phyloP scores from a whole-genome alignment of 2,329 filamentous ascomycete species.

The Fusarium annulatum region DNA sequence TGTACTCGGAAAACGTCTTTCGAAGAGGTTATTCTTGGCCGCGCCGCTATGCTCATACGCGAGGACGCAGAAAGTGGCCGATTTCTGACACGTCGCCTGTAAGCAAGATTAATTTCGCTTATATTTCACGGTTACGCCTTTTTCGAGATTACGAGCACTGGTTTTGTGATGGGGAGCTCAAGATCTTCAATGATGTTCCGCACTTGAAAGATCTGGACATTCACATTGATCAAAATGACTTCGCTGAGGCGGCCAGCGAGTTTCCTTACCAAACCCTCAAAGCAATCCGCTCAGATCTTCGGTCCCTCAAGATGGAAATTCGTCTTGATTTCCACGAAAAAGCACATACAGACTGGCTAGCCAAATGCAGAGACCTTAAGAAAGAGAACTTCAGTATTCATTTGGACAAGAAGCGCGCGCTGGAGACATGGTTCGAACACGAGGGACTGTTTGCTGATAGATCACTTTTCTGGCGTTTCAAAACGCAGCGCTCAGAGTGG shows the following conservation, averaged over 20 bases:
- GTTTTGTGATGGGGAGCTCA: background rate
- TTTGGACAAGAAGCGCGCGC: background rate
- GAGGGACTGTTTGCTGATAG: constrained; percentile 1
- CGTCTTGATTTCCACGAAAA: background rate
- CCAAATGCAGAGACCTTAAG: background rate
- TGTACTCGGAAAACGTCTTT: constrained; percentile 23
- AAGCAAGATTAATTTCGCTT: background rate
- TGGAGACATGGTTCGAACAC: constrained; percentile 12
- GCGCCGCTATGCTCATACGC: background rate
- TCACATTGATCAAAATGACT: constrained; percentile 1
- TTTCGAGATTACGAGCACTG: background rate
- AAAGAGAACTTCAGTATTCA: constrained; percentile 16
- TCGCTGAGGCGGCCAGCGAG: background rate
- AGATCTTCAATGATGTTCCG: constrained; percentile 9
- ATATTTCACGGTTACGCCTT: background rate
- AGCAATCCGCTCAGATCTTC: background rate
- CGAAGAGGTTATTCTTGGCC: constrained; percentile 6
- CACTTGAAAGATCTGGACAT: constrained; percentile 13
- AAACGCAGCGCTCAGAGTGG: background rate
- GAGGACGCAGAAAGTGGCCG: background rate
- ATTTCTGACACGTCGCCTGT: constrained; percentile 9
- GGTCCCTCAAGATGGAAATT: background rate
- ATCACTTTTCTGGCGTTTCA: constrained; percentile 15
- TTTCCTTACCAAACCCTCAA: background rate
- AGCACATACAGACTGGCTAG: constrained; percentile 3